Evolutionary conservation across 441 rosid genomes (phyloP).

Genomic region (Pelargonium myrrhifolium): DNA sequence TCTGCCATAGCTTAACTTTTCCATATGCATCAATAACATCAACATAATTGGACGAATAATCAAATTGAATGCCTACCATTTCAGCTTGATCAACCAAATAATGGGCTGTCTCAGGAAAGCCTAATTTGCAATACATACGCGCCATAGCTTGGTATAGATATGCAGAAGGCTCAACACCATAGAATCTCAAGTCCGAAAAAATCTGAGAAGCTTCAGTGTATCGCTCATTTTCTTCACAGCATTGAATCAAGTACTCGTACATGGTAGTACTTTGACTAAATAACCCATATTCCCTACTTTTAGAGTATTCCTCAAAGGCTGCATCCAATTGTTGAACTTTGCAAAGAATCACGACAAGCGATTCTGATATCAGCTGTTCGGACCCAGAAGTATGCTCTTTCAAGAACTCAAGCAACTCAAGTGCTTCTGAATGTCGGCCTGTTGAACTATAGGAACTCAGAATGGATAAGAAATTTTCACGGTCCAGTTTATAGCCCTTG

Average conservation of each 20-base stretch:
- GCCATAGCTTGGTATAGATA: constrained; percentile 49
- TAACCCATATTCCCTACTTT: constrained; percentile 36
- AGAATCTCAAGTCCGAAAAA: constrained; percentile 73
- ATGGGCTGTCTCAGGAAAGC: constrained; percentile 86
- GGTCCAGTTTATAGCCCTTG: constrained; percentile 44
- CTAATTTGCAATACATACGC: constrained; percentile 56
- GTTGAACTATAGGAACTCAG: constrained; percentile 70
- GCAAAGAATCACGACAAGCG: constrained; percentile 64
- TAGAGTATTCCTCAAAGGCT: constrained; percentile 62
- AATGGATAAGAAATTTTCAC: constrained; percentile 52
- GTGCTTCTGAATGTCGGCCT: constrained; percentile 71
- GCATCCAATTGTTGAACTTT: constrained; percentile 50
- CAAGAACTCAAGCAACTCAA: constrained; percentile 69
- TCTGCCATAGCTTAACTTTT: constrained; percentile 66
- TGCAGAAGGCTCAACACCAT: constrained; percentile 51
- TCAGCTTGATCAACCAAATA: constrained; percentile 53
- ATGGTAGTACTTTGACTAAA: constrained; percentile 42
- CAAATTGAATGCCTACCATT: constrained; percentile 41
- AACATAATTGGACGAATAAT: constrained; percentile 39
- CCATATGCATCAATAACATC: constrained; percentile 72
- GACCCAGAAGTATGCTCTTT: constrained; percentile 45
- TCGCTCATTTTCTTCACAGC: constrained; percentile 56
- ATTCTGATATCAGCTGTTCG: constrained; percentile 49
- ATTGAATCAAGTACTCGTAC: constrained; percentile 64
- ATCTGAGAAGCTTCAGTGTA: constrained; percentile 77